Evolutionary conservation across 306 rosid genomes (phyloP), one percentile per base, ranked within the genome.

Genomic region (Cyclanthera cordifolia): DNA sequence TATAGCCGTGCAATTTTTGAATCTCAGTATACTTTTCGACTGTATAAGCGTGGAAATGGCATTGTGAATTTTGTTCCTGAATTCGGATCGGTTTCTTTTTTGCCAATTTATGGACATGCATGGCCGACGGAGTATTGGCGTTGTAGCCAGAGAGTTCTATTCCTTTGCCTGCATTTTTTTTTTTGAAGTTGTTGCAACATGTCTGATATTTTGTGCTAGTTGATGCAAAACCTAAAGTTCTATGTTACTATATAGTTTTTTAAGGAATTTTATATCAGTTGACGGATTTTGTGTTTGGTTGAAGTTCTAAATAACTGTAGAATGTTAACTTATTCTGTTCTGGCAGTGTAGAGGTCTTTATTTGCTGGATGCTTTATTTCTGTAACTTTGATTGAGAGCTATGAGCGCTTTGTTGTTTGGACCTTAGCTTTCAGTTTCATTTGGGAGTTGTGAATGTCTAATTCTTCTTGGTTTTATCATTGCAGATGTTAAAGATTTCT

Each of bases 401-500:
- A 5, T 49, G 30, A 17, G 19, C 5, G 52, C 20, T 63, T 63
- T 51, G 19, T 63, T 43, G 65, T 53, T 15, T 34, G 8, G n/a
- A 0, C 12, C 54, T 76, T 46, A 21, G 52, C 16, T 53, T 47
- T 58, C 17, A 16, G 46, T 47, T 52, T 8, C 14, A 55, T 19
- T 67, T 55, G 8, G 20, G 59, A 68, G 12, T 54, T 20, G 45
- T 39, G 12, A 21, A 6, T 77, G 46, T 54, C 80, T 80, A 69
- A 78, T 71, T 79, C 30, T 6, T 71, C 32, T 75, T 70, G 37
- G 73, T 69, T 74, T 58, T 72, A 64, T 63, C 81, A 66, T 54
- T 78, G 87, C 95, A 88, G 97, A 91, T 72, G 95, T 87, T 73
- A 91, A 88, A 73, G 91, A 91, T 16, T 91, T 91, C 84, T 85